Evolutionary conservation across 176 grass and related monocot genomes (phyloP), one percentile per base, ranked within the genome.

Genomic region (Carex scoparia): DNA sequence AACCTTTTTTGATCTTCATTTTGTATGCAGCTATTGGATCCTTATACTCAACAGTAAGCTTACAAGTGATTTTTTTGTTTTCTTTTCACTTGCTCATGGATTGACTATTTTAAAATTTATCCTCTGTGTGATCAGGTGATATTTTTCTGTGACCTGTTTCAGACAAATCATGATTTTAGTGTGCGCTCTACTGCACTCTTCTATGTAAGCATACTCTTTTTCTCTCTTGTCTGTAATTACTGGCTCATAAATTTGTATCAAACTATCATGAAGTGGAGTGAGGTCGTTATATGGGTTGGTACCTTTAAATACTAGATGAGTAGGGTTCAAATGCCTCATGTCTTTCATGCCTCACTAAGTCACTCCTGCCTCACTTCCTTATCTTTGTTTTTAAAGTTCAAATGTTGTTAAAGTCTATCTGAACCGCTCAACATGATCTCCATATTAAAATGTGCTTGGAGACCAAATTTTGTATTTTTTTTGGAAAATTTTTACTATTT

Each of bases 1-100:
- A 99, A 75, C 23, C 91, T 5, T 99, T 92, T 80, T 86, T 99
- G 72, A 87, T 99, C 38, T 99, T 89, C 57, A 85, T 95, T 55
- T 89, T 99, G 23, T 85, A 95, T 92, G 96, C 91, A 79, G 86
- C 93, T 61, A 84, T 92, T 4, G 89, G 87, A 30, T 99, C 96
- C 70, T 91, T 99, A 63, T 95, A 95, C 87, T 94, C 96, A 13
- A 84, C 49, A 23, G 93, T 99, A 89, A 79, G 90, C 83, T 53
- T 63, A 65, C 40, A 68, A 37, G 13, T 55, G 23, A 59, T 46
- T 64, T n/a, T 58, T 38, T 16, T 37, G 35, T 79, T 57, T 60
- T 8, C 8, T 75, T 78, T 55, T 33, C 51, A 7, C 30, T 35
- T 30, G 1, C 1, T 79, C 6, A 18, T 72, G 38, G 5, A 58